Conservation (phyloP, 2,329 filamentous ascomycete species). For the Botrytis fragariae region DNA sequence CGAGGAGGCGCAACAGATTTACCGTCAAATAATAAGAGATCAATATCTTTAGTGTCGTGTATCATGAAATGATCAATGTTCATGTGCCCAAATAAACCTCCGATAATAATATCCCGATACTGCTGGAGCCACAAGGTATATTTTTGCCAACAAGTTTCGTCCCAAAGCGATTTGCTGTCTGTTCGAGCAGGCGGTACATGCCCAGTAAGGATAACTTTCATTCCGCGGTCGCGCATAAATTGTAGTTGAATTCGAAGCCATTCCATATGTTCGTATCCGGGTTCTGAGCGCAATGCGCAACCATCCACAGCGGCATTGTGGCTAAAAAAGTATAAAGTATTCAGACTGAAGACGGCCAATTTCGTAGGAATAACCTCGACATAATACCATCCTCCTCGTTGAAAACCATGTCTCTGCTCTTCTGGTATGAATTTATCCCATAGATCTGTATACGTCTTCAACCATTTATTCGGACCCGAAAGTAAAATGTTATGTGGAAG, state of each 20-base stretch:
- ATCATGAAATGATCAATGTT: conserved; percentile 97
- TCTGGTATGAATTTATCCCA: conserved; percentile 90
- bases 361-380: conserved; percentile 85
- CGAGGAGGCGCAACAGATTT: conserved; percentile 36
- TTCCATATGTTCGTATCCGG: conserved; percentile 92
- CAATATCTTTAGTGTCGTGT: conserved; percentile 77
- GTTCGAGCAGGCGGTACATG: conserved; percentile 92
- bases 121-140: conserved; percentile 88
- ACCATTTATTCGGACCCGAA: conserved; percentile 83
- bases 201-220: conserved; percentile 93
- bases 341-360: conserved; percentile 88
- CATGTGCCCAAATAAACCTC: conserved; percentile 88
- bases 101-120: conserved; percentile 85
- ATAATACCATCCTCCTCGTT: conserved; percentile 91
- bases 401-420: conserved; percentile 85
- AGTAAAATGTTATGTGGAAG: conserved; percentile 93
- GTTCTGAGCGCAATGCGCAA: conserved; percentile 73
- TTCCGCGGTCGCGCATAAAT: conserved; percentile 73
- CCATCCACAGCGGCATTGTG: conserved; percentile 93
- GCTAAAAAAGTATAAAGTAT: conserved; percentile 94
- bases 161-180: conserved; percentile 82
- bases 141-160: conserved; percentile 97
- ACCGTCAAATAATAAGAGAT: conserved; percentile 50
- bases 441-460: conserved; percentile 70
- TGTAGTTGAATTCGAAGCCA: conserved; percentile 91